Conservation (phyloP, 139 green algal species). For the Asterochloris erici region DNA sequence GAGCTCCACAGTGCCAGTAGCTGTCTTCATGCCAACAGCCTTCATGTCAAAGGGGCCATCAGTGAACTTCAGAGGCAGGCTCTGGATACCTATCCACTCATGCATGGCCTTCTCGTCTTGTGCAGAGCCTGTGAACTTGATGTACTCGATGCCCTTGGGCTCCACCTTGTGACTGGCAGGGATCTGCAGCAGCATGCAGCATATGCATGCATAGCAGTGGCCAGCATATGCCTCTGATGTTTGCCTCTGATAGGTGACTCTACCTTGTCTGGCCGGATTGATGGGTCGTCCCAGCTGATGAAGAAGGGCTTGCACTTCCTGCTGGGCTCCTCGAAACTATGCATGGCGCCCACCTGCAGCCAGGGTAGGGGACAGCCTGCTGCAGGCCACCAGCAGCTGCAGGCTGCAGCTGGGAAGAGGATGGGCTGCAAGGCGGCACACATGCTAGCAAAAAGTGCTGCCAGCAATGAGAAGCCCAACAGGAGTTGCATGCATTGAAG, state of each 20-base stretch:
- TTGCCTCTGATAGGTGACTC: background rate
- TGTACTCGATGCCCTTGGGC: conserved; percentile 15
- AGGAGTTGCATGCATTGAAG: too few relatives aligned
- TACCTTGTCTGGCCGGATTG: conserved; percentile 21
- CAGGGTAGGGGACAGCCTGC: too few relatives aligned
- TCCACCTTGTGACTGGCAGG: conserved; percentile 14
- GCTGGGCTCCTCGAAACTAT: conserved; percentile 2
- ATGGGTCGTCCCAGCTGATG: conserved; percentile 22
- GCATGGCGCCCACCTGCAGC: conserved; percentile 11
- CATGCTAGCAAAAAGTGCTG: too few relatives aligned
- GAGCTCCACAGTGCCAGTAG: too few relatives aligned
- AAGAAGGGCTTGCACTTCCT: conserved; percentile 20
- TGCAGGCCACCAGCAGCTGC: too few relatives aligned
- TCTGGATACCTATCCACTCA: conserved; percentile 12
- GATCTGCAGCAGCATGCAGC: background rate
- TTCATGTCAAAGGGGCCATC: too few relatives aligned
- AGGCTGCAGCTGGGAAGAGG: background rate
- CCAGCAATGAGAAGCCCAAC: too few relatives aligned
- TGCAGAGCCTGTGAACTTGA: conserved; percentile 8
- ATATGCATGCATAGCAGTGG: background rate
- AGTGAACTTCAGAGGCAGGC: too few relatives aligned
- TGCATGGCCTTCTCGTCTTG: conserved; percentile 7
- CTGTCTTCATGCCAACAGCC: too few relatives aligned
- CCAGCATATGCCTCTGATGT: background rate
- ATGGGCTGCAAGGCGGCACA: too few relatives aligned